These are phyloP conservation scores for Hymenoscyphus fructigenus DNA, from an alignment of 2,329 filamentous ascomycete genomes.

Conservation along the genomic window DNA sequence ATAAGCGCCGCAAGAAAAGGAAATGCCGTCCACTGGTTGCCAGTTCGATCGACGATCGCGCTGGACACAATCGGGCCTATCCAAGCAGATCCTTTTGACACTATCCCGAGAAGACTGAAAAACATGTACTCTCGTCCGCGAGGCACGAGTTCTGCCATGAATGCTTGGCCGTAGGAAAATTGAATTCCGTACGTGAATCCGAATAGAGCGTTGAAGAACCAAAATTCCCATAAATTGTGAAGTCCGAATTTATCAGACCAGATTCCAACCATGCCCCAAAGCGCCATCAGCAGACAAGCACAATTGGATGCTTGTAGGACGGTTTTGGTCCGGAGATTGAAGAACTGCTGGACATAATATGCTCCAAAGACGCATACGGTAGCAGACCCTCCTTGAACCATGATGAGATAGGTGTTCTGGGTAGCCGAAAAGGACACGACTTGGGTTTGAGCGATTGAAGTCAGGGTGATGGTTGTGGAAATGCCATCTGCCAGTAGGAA, in stretches of 20 bases:
- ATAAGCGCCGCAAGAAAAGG: conserved; percentile 33
- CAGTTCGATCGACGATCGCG: conserved; percentile 34
- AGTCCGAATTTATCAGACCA: conserved; percentile 34
- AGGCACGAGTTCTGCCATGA: conserved; percentile 36
- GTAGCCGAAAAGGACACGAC: conserved; percentile 34
- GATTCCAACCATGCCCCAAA: conserved; percentile 36
- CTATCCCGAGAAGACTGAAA: conserved; percentile 36
- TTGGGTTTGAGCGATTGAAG: conserved; percentile 34
- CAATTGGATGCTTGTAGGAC: conserved; percentile 35
- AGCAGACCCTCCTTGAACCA: conserved; percentile 31
- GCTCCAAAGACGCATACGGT: conserved; percentile 29
- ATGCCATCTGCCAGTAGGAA: conserved; percentile 36
- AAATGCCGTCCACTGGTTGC: conserved; percentile 33
- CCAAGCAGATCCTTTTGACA: conserved; percentile 35
- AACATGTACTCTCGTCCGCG: conserved; percentile 36
- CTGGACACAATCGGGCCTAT: conserved; percentile 35
- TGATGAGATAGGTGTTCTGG: conserved; percentile 33
- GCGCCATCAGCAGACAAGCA: conserved; percentile 27
- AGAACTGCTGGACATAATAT: conserved; percentile 31
- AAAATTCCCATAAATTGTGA: conserved; percentile 37
- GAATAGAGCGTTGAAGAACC: conserved; percentile 32
- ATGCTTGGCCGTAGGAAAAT: conserved; percentile 35
- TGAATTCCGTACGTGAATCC: conserved; percentile 33
- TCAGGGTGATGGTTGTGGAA: conserved; percentile 29
- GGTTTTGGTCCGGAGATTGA: conserved; percentile 33